Base-by-base conservation (phyloP, 768 basidiomycete genomes). In the Mycena haematopus region DNA sequence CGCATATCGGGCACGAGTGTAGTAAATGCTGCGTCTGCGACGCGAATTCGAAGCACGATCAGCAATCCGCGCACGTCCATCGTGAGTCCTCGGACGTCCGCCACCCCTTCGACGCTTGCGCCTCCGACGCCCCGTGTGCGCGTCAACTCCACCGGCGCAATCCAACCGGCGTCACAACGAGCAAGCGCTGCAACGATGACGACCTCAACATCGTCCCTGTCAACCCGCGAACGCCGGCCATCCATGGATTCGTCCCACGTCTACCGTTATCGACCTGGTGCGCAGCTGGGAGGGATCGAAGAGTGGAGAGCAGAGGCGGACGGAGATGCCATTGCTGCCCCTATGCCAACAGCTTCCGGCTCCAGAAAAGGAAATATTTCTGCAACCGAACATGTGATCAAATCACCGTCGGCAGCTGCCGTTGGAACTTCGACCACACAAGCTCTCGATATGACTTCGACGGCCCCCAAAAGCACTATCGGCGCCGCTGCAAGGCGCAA, bases 401-500 rank as follows among this genome's bases (percentile, higher is more conserved):
- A 42, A 42, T 42, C 40, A 40, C 19, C 31, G 27, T 52, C 51
- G 46, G 7, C 44, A 6, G 14, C 52, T 25, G 42, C 49, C 10
- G 45, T 47, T 49, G 53, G 22, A 52, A 55, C 58, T 62, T 46
- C 59, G 24, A 63, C 57, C 10, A 54, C 44, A 35, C 29, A 54
- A 29, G 10, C 65, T 50, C 8, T 29, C 24, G 7, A 58, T 11
- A 58, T 55, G 60, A 31, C 56, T 5, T 25, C 65, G 2, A 46
- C 57, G 19, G 50, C 47, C 1, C 29, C 58, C 25, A 64, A 61
- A 24, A 46, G 27, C 52, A 56, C 62, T 6, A 36, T 66, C 35
- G 51, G 62, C 31, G 50, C 50, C 15, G 40, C 31, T 6, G 42
- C 62, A 2, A 38, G 54, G 10, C 62, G 66, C 19, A 88, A 89